Evolutionary conservation across 2,329 filamentous ascomycete genomes (phyloP).

Genomic region (Ophiostoma montium): DNA sequence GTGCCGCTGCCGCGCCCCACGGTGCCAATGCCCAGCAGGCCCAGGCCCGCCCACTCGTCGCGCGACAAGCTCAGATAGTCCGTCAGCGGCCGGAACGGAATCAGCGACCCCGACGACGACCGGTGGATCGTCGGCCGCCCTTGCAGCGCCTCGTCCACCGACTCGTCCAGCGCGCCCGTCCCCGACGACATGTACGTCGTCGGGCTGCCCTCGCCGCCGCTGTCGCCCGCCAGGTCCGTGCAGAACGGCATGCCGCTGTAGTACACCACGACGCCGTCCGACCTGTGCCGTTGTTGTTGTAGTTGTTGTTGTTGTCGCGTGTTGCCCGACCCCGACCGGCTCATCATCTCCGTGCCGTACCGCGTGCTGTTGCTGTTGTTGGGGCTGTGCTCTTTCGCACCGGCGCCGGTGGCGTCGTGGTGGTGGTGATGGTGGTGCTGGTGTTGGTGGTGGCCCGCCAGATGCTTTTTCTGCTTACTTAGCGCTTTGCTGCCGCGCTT

Average conservation of each 20-base stretch:
- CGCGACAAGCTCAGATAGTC: conserved; percentile 18
- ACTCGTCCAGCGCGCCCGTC: conserved; percentile 24
- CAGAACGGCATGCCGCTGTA: conserved; percentile 70
- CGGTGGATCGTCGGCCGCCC: conserved; percentile 20
- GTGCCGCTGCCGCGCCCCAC: conserved; percentile 13
- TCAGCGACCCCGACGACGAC: conserved; percentile 36
- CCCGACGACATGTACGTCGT: conserved; percentile 35
- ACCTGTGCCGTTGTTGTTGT: conserved; percentile 30
- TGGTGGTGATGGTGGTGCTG: not conserved
- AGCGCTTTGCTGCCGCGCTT: conserved; percentile 28
- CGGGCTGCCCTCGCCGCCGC: conserved; percentile 28
- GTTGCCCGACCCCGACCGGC: conserved; percentile 32
- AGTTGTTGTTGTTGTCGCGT: conserved; percentile 23
- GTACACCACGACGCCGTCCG: conserved; percentile 68
- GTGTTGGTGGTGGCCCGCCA: not conserved
- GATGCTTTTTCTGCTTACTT: conserved; percentile 23
- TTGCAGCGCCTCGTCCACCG: conserved; percentile 9
- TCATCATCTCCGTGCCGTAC: conserved; percentile 25
- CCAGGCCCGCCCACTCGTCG: conserved; percentile 6
- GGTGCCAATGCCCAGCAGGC: conserved; percentile 4
- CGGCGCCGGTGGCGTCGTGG: not conserved
- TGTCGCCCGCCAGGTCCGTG: conserved; percentile 61
- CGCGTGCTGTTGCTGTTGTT: conserved; percentile 28
- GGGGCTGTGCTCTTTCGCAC: conserved; percentile 16
- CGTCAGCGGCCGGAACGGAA: conserved; percentile 35